Conservation (phyloP, 768 basidiomycete genomes). For the Lepiota venenata region DNA sequence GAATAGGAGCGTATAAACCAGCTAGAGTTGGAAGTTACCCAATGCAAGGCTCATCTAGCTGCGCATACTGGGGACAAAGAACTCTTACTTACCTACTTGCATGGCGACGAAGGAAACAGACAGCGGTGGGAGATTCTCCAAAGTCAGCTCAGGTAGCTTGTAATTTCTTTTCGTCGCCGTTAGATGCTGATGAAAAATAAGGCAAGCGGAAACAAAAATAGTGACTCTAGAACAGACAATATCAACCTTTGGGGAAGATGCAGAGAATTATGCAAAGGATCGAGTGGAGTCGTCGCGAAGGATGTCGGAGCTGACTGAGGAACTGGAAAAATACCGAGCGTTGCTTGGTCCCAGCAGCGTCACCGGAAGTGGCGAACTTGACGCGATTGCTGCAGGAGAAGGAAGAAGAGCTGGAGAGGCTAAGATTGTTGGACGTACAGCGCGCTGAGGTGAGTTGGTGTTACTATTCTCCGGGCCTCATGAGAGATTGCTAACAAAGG, state of each 20-base stretch:
- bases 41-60: constrained; percentile 75
- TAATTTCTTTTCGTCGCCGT: background rate
- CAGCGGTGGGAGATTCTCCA: constrained; percentile 50
- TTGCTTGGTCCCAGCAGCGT: constrained; percentile 51
- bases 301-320: constrained; percentile 38
- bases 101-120: constrained; percentile 46
- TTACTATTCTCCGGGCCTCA: background rate
- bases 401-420: constrained; percentile 60
- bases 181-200: constrained; percentile 24
- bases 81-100: constrained; percentile 66
- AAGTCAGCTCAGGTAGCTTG: constrained; percentile 50
- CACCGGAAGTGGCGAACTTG: constrained; percentile 51
- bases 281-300: constrained; percentile 51
- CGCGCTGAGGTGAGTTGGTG: constrained; percentile 51
- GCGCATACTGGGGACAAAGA: constrained; percentile 70
- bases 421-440: constrained; percentile 64
- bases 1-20: constrained; percentile 67
- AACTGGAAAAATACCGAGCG: constrained; percentile 59
- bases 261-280: constrained; percentile 42
- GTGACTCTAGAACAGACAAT: constrained; percentile 52
- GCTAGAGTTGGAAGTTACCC: constrained; percentile 66
- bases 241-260: constrained; percentile 42
- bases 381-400: constrained; percentile 55
- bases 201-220: constrained; percentile 49
- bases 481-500: background rate